Conservation (phyloP, 1,284 basidiomycete genomes). For the Mycena citricolor region DNA sequence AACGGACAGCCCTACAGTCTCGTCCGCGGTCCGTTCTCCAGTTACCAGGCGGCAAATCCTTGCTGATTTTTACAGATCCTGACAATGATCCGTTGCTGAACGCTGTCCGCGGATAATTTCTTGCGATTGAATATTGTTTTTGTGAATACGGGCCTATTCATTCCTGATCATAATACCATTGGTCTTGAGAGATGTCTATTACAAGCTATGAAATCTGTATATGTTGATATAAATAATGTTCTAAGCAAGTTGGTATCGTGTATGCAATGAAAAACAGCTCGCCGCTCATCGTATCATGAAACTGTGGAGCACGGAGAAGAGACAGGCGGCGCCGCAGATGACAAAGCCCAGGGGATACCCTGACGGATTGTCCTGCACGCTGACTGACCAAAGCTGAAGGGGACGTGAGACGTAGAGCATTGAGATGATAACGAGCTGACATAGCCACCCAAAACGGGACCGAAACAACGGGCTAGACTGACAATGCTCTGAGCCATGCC, state of each 20-base stretch:
- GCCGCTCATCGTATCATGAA: slow-evolving; percentile 63
- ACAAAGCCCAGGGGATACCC: slow-evolving; percentile 77
- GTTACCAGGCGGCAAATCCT: neutral
- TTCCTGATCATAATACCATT: too few relatives aligned
- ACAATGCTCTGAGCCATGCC: slow-evolving; percentile 82
- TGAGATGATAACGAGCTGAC: slow-evolving; percentile 42
- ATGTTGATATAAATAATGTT: slow-evolving; percentile 1
- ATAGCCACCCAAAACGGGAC: slow-evolving; percentile 73
- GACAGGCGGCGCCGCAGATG: slow-evolving; percentile 58
- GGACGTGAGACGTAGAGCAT: slow-evolving; percentile 8
- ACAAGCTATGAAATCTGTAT: slow-evolving; percentile 1
- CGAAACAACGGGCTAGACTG: slow-evolving; percentile 73
- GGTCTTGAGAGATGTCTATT: too few relatives aligned
- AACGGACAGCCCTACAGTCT: slow-evolving; percentile 33
- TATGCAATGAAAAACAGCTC: neutral
- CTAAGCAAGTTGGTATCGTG: neutral
- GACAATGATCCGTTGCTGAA: slow-evolving; percentile 15
- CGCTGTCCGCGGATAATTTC: slow-evolving; percentile 11
- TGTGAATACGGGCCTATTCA: neutral
- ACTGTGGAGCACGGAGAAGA: slow-evolving; percentile 61
- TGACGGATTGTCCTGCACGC: slow-evolving; percentile 58
- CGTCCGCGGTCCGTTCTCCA: slow-evolving; percentile 23
- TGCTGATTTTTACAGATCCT: slow-evolving; percentile 11
- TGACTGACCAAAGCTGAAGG: slow-evolving; percentile 51
- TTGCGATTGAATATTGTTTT: neutral